Percentiles rank a stretch among this genome's conserved stretches.
phyloP scores from a whole-genome alignment of 164 flowering plant genomes.

The Santalum album region DNA sequence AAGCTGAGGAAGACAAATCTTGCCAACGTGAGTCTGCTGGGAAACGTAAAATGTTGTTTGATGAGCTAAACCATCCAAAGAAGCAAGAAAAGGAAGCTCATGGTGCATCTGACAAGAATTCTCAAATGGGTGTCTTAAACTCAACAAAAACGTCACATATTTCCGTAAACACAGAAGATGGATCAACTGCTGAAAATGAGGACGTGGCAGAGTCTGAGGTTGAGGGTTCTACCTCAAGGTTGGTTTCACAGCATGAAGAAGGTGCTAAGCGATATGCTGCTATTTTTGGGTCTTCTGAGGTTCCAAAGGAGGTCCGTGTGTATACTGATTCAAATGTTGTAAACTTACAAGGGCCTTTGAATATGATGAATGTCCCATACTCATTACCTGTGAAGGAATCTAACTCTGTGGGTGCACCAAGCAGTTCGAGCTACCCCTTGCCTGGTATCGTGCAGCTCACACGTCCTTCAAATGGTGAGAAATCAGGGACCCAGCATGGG shows the following conservation, averaged over 20 bases:
- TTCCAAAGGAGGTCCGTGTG: constrained; percentile 34
- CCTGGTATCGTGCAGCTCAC: constrained; percentile 37
- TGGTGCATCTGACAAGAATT: constrained; percentile 32
- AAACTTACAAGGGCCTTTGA: constrained; percentile 31
- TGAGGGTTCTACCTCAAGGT: constrained; percentile 60
- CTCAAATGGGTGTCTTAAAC: background rate
- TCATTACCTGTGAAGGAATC: constrained; percentile 34
- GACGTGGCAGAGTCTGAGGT: constrained; percentile 90
- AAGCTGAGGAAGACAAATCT: constrained; percentile 33
- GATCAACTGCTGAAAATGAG: constrained; percentile 80
- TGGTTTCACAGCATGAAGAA: constrained; percentile 35
- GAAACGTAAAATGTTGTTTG: constrained; percentile 48
- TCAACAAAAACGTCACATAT: constrained; percentile 38
- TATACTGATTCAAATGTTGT: constrained; percentile 22
- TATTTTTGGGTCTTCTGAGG: constrained; percentile 29
- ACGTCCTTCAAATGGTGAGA: constrained; percentile 38
- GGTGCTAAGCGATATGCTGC: constrained; percentile 26
- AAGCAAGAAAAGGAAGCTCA: constrained; percentile 50
- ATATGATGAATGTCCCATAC: constrained; percentile 27
- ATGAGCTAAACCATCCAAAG: constrained; percentile 46
- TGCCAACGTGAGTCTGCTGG: constrained; percentile 16
- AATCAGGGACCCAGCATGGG: constrained; percentile 26
- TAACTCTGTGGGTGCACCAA: constrained; percentile 22
- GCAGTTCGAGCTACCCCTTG: constrained; percentile 26
- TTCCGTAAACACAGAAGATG: constrained; percentile 71